Percentiles rank a stretch among this genome's conserved stretches.
phyloP scores from a whole-genome alignment of 192 early-diverging fungal species.

The Rhizoclosmatium globosum region DNA sequence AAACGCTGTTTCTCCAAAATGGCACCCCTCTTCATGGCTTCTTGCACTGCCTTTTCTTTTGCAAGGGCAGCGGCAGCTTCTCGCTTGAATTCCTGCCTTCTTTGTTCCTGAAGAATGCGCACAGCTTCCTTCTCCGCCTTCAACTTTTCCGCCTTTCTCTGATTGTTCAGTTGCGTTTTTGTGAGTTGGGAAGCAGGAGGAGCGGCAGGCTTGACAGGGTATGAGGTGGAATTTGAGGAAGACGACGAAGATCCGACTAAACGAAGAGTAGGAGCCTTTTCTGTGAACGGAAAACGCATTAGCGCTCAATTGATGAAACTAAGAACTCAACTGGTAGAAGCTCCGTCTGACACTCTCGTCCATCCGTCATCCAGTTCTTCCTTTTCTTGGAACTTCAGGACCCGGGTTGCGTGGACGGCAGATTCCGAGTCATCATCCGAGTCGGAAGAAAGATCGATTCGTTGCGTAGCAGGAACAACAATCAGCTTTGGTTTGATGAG shows the following conservation, averaged over 20 bases:
- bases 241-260: neutral
- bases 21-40: neutral
- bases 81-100: conserved; percentile 5
- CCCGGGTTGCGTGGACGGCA: neutral
- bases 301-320: neutral
- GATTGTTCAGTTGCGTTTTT: conserved; percentile 34
- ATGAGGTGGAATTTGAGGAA: neutral
- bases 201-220: conserved; percentile 2
- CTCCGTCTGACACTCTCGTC: neutral
- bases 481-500: neutral
- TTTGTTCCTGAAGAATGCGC: conserved; percentile 12
- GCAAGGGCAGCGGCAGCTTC: neutral
- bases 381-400: conserved; percentile 13
- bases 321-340: neutral
- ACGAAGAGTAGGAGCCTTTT: conserved; percentile 30
- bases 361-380: conserved; percentile 19
- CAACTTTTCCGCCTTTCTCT: conserved; percentile 32
- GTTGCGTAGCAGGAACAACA: neutral
- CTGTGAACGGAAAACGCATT: neutral
- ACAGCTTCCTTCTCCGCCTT: conserved; percentile 22
- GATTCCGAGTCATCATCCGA: neutral
- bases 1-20: conserved; percentile 25
- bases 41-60: conserved; percentile 6
- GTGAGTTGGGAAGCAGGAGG: conserved; percentile 10
- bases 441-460: neutral